Base-by-base conservation (phyloP, 306 rosid species). In the Cicer bijugum region DNA sequence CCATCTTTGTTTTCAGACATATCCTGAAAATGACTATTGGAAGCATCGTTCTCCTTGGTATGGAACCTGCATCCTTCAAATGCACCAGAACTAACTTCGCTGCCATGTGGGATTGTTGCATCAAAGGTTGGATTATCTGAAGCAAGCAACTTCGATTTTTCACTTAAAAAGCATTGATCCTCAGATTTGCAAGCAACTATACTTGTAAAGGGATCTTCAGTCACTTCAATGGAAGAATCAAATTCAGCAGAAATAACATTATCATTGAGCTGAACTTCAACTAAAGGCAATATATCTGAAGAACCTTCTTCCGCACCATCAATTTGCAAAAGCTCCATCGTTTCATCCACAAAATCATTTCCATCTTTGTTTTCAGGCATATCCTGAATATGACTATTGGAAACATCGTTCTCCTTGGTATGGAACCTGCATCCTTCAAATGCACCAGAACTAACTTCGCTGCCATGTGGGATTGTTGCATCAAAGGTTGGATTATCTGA, bases 291-390 rank as follows among this genome's bases (percentile, higher is more conserved):
- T 37, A 74, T 42, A 75, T 50, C 79, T 57, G 51, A 40, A 48
- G 82, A 71, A 59, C 44, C 75, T 23, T 74, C 60, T 44, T 50
- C 78, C 63, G 59, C 67, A 67, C 46, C 80, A 60, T 51, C 81
- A 61, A 72, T 63, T 39, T 44, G 78, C 19, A 72, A 51, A 76
- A 17, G 14, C 58, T 68, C 78, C 38, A 64, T 75, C 64, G 20
- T 75, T 43, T 48, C 78, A 69, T 77, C 82, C 63, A 15, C 77
- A 46, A 75, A 84, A 69, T 67, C 71, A 60, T 39, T 79, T 38
- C 63, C 81, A 44, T 76, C 78, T 40, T 50, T 44, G 58, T 69
- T 38, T 60, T 66, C 75, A 43, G 80, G 45, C 68, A 52, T 57
- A 28, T 48, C 82, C 12, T 35, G 84, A 35, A 67, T 45, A 79